Percentiles rank a stretch among this genome's conserved stretches.
These are phyloP conservation scores for Eimeria falciformis DNA, from an alignment of 169 alveolate genomes.

Conservation along the genomic window DNA sequence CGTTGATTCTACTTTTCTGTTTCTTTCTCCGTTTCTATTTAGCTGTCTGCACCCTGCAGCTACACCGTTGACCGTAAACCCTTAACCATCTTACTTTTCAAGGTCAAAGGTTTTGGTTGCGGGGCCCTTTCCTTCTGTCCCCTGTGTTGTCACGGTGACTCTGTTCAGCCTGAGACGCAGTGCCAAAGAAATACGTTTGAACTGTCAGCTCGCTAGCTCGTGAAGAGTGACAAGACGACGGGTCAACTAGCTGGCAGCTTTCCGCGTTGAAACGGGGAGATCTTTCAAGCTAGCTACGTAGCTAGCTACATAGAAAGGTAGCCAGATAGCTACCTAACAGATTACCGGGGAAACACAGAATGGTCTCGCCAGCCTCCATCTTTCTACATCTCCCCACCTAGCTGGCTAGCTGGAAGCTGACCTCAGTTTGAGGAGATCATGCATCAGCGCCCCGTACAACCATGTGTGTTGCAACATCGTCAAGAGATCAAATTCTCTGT, in stretches of 20 bases:
- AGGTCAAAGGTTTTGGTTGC: conserved; percentile 48
- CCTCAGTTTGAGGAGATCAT: conserved; percentile 75
- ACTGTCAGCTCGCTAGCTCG: too few species aligned
- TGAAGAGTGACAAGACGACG: too few species aligned
- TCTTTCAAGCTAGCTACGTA: too few species aligned
- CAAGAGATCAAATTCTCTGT: conserved; percentile 83
- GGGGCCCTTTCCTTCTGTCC: conserved; percentile 1
- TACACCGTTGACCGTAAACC: conserved; percentile 35
- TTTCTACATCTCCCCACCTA: too few species aligned
- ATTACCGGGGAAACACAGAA: too few species aligned
- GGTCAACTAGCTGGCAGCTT: too few species aligned
- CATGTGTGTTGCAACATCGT: conserved; percentile 85
- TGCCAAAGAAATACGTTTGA: not conserved
- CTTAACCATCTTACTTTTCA: conserved; percentile 4
- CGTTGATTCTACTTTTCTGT: not conserved
- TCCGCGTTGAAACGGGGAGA: too few species aligned
- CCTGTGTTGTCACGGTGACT: not conserved
- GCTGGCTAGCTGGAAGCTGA: too few species aligned
- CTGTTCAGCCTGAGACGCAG: not conserved
- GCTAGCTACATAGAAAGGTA: too few species aligned
- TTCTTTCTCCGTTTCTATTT: not conserved
- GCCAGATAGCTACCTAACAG: too few species aligned
- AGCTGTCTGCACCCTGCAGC: conserved; percentile 2
- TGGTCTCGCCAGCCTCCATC: not conserved
- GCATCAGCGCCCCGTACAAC: conserved; percentile 85